Evolutionary conservation across 2,329 filamentous ascomycete species (phyloP), one percentile per base, ranked within the genome.

Genomic region (Sarocladium oryzae): DNA sequence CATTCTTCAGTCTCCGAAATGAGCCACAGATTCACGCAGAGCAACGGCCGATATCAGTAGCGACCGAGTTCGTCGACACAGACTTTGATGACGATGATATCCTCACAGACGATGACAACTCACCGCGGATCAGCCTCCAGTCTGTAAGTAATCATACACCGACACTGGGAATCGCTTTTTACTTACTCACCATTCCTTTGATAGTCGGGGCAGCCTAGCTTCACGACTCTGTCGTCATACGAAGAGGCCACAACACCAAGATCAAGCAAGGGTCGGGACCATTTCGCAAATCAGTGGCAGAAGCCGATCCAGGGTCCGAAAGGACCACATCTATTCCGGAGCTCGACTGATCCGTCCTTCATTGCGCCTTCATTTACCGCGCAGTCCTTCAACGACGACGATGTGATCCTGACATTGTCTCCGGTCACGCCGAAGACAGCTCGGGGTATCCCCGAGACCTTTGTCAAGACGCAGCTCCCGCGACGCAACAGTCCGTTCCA

Each of bases 271-370:
- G 75, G 79, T 56, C 77, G 81, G 54, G 76, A 76, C 55, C 74
- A 75, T 24, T 88, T 81, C 49, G 77, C 85, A 15, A 77, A 82
- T 40, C 70, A 78, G 54, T 76, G 77, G n/a, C 59, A 69, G 36
- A 86, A 86, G 66, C 76, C 84, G 28, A 83, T 92, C 6, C 79
- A 89, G 63, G 91, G 91, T 1, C 91, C 91, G 2, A 79, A 79
- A 57, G 91, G 91, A 1, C 91, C 91, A 9, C 91, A 96, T 69
- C 77, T 96, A 15, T 96, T 96, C 68, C 82, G 88, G 57, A 78
- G 78, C 54, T 89, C 86, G 18, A 78, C 83, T 62, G 58, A 53
- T 52, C 54, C 52, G 18, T 60, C 45, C 16, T 50, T 61, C 18
- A 45, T 54, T 10, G 36, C 69, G 53, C 46, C 46, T 3, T 49